Evolutionary conservation across 1,139 yeast species (phyloP).

Genomic region (Meyerozyma smithsonii): DNA sequence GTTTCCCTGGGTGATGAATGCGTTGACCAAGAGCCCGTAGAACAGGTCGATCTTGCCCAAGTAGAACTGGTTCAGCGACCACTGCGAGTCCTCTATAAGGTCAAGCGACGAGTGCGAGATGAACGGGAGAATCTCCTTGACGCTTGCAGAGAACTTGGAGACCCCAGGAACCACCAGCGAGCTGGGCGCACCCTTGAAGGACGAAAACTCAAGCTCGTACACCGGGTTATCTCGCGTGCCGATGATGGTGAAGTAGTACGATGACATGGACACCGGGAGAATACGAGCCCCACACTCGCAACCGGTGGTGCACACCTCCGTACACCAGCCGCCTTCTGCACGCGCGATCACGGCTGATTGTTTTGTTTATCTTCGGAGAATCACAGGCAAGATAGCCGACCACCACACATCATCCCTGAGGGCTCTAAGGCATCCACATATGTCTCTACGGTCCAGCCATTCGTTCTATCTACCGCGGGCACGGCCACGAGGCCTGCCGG

Average conservation of each 20-base stretch:
- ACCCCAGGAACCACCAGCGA: slow-evolving; percentile 54
- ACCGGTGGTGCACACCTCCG: too few species aligned
- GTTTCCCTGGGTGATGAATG: slow-evolving; percentile 85
- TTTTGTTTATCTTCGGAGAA: slow-evolving; percentile 2
- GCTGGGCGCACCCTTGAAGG: slow-evolving; percentile 39
- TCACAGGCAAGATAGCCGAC: background rate
- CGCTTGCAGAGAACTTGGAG: slow-evolving; percentile 62
- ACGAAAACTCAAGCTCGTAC: slow-evolving; percentile 83
- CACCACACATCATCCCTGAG: background rate
- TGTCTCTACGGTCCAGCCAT: background rate
- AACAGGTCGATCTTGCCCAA: slow-evolving; percentile 81
- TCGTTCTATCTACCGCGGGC: background rate
- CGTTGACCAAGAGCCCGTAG: slow-evolving; percentile 75
- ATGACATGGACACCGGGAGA: slow-evolving; percentile 25
- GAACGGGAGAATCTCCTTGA: slow-evolving; percentile 81
- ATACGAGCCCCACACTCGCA: background rate
- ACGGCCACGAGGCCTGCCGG: background rate
- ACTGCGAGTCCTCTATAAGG: slow-evolving; percentile 82
- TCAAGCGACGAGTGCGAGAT: slow-evolving; percentile 86
- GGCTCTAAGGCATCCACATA: background rate
- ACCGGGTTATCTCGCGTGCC: slow-evolving; percentile 86
- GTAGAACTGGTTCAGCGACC: slow-evolving; percentile 63
- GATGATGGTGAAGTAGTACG: slow-evolving; percentile 82
- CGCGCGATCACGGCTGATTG: background rate
- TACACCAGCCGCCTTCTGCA: too few species aligned